Base-by-base conservation (phyloP, 768 basidiomycete genomes). In the Naganishia vaughanmartiniae region DNA sequence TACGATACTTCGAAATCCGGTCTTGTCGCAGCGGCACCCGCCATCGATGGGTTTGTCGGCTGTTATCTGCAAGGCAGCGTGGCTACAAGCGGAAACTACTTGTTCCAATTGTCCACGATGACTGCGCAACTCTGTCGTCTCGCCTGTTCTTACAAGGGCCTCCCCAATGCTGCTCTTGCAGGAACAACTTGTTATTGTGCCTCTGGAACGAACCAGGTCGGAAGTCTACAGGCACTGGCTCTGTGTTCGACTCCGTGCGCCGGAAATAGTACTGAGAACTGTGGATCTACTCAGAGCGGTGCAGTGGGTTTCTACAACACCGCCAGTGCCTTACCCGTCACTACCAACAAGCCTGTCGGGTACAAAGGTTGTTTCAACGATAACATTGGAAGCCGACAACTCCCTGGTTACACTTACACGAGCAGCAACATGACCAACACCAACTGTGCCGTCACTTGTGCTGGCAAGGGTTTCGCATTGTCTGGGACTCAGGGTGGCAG, bases 171-270 rank as follows among this genome's bases (percentile, higher is more conserved):
- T 15, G 75, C 69, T 63, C 28, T 76, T 4, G 70, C 63, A n/a
- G 70, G 70, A 63, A 76, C 73, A 19, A 74, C 75, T 54, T 80
- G 79, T 71, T 65, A 57, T n/a, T 80, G 79, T 72, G 60, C 60
- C 14, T 26, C 60, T n/a, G 60, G 42, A 12, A 1, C 42, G 2
- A 14, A 10, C 24, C 60, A 63, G 46, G 60, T 63, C 28, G 60
- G 60, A 24, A n/a, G 42, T 26, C 39, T 63, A 21, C 60, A 63
- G 28, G 60, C 60, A 11, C 10, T 63, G 60, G 60, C 60, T 9
- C 24, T 63, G 3, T 63, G 60, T 45, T 63, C 60, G 3, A 63
- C 60, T 39, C 36, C 36, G n/a, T 63, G 60, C 26, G 36, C 39
- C 2, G 76, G 76, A 34, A 70, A 74, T 69, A 54, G 57, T 12